phyloP scores from a whole-genome alignment of 2,329 filamentous ascomycete genomes.

The Talaromyces rugulosus region DNA sequence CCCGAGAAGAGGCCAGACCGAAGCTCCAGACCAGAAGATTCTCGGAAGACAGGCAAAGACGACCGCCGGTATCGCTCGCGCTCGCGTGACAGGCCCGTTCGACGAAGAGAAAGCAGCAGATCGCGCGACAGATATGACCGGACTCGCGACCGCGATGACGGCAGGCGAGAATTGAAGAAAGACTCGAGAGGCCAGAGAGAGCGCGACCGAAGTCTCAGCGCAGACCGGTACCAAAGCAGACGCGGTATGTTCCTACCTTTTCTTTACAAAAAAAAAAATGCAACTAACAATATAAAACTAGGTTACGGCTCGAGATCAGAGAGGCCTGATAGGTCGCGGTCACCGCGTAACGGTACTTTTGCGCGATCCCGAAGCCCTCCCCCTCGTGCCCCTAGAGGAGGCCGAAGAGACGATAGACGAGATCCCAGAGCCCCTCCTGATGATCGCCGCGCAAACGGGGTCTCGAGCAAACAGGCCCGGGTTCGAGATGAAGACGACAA shows the following conservation, averaged over 20 bases:
- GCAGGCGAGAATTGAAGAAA: slow-evolving; percentile 28
- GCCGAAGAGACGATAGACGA: slow-evolving; percentile 28
- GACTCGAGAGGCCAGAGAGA: slow-evolving; percentile 37
- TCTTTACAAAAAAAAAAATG: neutral
- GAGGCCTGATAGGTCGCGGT: slow-evolving; percentile 33
- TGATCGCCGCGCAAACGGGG: slow-evolving; percentile 20
- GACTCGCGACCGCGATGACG: slow-evolving; percentile 23
- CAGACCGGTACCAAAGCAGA: slow-evolving; percentile 34
- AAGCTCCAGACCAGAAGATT: slow-evolving; percentile 17
- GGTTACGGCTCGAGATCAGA: slow-evolving; percentile 28
- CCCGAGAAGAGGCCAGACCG: slow-evolving; percentile 24
- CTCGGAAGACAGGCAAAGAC: slow-evolving; percentile 34
- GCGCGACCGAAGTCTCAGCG: slow-evolving; percentile 35
- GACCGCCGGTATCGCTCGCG: slow-evolving; percentile 40
- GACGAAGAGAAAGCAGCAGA: slow-evolving; percentile 40
- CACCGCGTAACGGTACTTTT: slow-evolving; percentile 34
- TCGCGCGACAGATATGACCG: slow-evolving; percentile 35
- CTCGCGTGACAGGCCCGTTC: slow-evolving; percentile 36
- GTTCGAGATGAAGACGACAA: slow-evolving; percentile 51
- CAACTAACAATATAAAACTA: slow-evolving; percentile 11
- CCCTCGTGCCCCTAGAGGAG: slow-evolving; percentile 27
- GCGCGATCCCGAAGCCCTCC: slow-evolving; percentile 34
- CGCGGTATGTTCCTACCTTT: slow-evolving; percentile 31
- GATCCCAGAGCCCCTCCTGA: slow-evolving; percentile 22
- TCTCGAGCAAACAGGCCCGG: slow-evolving; percentile 19